Conservation (phyloP, 2,329 filamentous ascomycete species). For the Pochonia chlamydosporia region DNA sequence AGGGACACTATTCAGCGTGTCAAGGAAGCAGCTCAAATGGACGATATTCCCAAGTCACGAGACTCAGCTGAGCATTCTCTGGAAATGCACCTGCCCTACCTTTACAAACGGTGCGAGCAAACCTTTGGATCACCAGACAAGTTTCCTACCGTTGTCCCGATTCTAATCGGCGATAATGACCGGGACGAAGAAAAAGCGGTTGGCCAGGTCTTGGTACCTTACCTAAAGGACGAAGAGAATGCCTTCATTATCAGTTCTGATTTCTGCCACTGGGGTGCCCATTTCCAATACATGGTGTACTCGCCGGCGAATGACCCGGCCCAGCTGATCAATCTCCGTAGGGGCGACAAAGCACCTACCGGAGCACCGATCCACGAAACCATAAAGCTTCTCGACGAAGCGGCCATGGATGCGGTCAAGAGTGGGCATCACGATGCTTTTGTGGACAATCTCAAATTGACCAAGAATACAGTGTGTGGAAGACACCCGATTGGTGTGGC, state of each 20-base stretch:
- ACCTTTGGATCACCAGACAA: constrained; percentile 42
- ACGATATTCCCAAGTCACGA: constrained; percentile 54
- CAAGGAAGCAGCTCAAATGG: constrained; percentile 25
- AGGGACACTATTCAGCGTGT: constrained; percentile 45
- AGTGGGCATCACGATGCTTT: constrained; percentile 68
- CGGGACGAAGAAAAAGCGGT: constrained; percentile 59
- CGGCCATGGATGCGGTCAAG: constrained; percentile 80
- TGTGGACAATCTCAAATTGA: constrained; percentile 60
- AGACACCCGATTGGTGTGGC: constrained; percentile 89
- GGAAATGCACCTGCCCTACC: constrained; percentile 94
- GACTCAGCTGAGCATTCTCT: constrained; percentile 88
- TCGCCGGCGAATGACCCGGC: constrained; percentile 34
- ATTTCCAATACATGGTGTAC: constrained; percentile 80
- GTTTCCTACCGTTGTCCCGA: constrained; percentile 74
- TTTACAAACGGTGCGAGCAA: constrained; percentile 67
- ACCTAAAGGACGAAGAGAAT: constrained; percentile 68
- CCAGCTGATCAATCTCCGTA: constrained; percentile 32
- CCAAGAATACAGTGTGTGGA: constrained; percentile 89
- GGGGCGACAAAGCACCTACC: constrained; percentile 26
- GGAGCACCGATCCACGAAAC: constrained; percentile 69
- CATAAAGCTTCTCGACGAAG: constrained; percentile 72
- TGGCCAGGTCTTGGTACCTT: constrained; percentile 68
- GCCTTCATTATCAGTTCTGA: constrained; percentile 89
- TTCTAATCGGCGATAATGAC: constrained; percentile 74
- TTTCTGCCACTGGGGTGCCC: constrained; percentile 90